phyloP scores from a whole-genome alignment of 495 filamentous ascomycete species.

The Penicillium roqueforti region DNA sequence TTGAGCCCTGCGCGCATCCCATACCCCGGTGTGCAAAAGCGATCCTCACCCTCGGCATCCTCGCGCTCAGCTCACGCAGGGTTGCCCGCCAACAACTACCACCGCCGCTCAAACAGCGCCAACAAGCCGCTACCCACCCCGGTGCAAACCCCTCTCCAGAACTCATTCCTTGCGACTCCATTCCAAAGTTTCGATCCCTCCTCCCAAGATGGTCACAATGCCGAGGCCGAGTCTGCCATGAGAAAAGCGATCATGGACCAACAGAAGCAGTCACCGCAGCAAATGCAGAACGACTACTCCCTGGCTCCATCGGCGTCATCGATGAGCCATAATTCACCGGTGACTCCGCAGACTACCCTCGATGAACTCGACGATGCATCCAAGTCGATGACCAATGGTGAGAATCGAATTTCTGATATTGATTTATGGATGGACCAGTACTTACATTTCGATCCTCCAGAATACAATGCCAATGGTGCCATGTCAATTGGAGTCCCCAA shows the following conservation, averaged over 20 bases:
- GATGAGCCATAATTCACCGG: conserved; percentile 52
- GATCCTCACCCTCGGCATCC: conserved; percentile 31
- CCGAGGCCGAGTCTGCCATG: conserved; percentile 50
- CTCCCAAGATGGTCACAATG: conserved; percentile 38
- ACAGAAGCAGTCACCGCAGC: conserved; percentile 36
- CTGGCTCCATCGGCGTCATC: conserved; percentile 53
- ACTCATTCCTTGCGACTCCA: conserved; percentile 40
- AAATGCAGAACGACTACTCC: conserved; percentile 42
- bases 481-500: conserved; percentile 60
- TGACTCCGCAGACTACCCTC: conserved; percentile 52
- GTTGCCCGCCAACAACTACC: conserved; percentile 20
- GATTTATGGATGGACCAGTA: conserved; percentile 56
- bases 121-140: conserved; percentile 49
- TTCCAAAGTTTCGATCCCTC: conserved; percentile 48
- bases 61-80: conserved; percentile 31
- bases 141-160: conserved; percentile 42
- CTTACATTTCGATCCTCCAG: conserved; percentile 55
- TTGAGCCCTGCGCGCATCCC: conserved; percentile 37
- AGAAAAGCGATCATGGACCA: conserved; percentile 54
- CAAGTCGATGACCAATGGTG: conserved; percentile 47
- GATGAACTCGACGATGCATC: conserved; percentile 51
- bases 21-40: conserved; percentile 35
- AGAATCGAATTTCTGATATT: conserved; percentile 42
- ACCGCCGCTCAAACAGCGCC: conserved; percentile 30
- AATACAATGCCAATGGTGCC: conserved; percentile 31